Evolutionary conservation across 345 rosid species (phyloP).

Genomic region (Garcia nutans): DNA sequence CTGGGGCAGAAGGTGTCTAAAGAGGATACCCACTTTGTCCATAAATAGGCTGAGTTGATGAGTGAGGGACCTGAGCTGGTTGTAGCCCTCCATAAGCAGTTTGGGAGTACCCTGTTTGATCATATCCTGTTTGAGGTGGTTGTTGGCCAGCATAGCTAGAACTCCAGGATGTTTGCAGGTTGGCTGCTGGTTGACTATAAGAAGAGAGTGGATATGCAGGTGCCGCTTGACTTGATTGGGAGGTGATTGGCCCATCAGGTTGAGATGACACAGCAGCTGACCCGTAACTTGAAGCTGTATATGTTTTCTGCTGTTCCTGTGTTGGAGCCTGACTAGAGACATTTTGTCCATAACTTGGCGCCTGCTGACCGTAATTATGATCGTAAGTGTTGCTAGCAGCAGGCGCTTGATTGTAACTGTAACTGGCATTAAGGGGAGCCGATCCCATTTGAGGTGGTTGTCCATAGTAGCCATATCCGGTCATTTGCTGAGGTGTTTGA

Average conservation of each 20-base stretch:
- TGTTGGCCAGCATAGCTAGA: constrained; percentile 12
- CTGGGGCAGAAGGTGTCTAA: constrained; percentile 15
- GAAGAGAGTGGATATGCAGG: constrained; percentile 20
- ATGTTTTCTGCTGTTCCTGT: constrained; percentile 18
- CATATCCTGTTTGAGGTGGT: constrained; percentile 23
- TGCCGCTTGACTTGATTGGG: constrained; percentile 15
- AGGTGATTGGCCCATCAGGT: constrained; percentile 10
- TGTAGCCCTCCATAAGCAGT: constrained; percentile 16
- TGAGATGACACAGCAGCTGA: constrained; percentile 13
- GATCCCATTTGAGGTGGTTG: constrained; percentile 23
- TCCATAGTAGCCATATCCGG: constrained; percentile 30
- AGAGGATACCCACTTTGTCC: constrained; percentile 29
- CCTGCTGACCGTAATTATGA: constrained; percentile 20
- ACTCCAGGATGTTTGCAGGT: constrained; percentile 23
- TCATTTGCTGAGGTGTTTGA: constrained; percentile 20
- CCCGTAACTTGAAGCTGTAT: constrained; percentile 15
- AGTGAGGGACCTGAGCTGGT: not conserved
- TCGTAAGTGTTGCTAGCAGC: constrained; percentile 7
- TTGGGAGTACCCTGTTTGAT: constrained; percentile 23
- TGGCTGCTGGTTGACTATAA: constrained; percentile 13
- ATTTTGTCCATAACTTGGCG: constrained; percentile 20
- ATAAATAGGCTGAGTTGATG: constrained; percentile 15
- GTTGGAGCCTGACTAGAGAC: constrained; percentile 13
- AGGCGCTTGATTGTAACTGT: constrained; percentile 12
- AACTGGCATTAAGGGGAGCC: constrained; percentile 17